Evolutionary conservation across 169 alveolate genomes (phyloP).

Genomic region (Plasmodium billcollinsi): DNA sequence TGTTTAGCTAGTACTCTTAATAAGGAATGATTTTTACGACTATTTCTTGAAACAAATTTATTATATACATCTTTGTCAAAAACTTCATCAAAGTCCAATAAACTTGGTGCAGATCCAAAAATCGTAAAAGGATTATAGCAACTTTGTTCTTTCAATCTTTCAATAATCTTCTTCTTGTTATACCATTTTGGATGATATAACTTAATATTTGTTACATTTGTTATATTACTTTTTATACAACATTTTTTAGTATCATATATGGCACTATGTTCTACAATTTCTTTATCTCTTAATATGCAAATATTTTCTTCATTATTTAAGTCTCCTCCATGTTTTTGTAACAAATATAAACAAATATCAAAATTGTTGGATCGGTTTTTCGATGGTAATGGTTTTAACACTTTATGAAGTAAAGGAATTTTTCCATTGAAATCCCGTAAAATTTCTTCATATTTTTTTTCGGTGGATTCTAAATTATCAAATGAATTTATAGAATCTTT

Average conservation of each 20-base stretch:
- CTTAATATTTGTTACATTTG: constrained; percentile 77
- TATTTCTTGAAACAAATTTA: constrained; percentile 77
- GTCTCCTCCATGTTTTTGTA: constrained; percentile 80
- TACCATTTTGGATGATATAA: constrained; percentile 84
- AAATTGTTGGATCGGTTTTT: constrained; percentile 75
- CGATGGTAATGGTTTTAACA: constrained; percentile 65
- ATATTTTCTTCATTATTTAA: constrained; percentile 78
- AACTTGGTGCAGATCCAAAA: constrained; percentile 88
- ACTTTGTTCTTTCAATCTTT: constrained; percentile 82
- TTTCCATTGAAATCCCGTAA: constrained; percentile 76
- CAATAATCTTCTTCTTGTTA: constrained; percentile 78
- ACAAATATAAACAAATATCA: constrained; percentile 76
- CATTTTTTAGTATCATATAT: constrained; percentile 65
- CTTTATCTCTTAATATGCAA: constrained; percentile 78
- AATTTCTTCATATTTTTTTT: constrained; percentile 74
- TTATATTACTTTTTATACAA: constrained; percentile 76
- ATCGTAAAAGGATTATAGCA: constrained; percentile 89
- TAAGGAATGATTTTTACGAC: constrained; percentile 78
- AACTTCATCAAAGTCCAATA: constrained; percentile 84
- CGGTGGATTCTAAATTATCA: constrained; percentile 77
- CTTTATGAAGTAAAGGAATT: constrained; percentile 76
- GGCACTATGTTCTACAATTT: constrained; percentile 79
- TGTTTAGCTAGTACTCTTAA: constrained; percentile 75
- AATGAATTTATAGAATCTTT: constrained; percentile 63
- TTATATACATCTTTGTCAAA: constrained; percentile 81